These are phyloP conservation scores for Dalbergia cultrata DNA, from an alignment of 306 rosid species.

Conservation along the genomic window DNA sequence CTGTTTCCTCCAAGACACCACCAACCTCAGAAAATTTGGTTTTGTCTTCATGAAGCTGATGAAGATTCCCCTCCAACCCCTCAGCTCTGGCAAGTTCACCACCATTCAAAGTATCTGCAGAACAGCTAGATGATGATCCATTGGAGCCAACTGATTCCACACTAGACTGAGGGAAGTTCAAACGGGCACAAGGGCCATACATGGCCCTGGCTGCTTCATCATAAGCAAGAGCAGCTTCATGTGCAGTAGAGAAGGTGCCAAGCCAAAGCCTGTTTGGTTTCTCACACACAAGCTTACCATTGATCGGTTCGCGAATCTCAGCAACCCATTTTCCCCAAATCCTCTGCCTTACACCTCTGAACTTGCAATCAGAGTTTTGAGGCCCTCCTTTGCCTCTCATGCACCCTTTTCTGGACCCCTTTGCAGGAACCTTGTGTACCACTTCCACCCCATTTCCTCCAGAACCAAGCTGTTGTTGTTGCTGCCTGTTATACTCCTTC, in stretches of 20 bases:
- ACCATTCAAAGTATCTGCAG: slow-evolving; percentile 9
- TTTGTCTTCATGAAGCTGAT: slow-evolving; percentile 21
- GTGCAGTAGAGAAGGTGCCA: slow-evolving; percentile 87
- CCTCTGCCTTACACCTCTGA: slow-evolving; percentile 92
- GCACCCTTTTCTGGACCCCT: slow-evolving; percentile 87
- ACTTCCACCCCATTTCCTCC: slow-evolving; percentile 53
- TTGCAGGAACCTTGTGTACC: slow-evolving; percentile 58
- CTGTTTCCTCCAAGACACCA: slow-evolving; percentile 24
- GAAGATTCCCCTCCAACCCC: slow-evolving; percentile 14
- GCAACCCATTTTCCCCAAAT: slow-evolving; percentile 98
- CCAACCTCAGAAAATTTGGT: slow-evolving; percentile 10
- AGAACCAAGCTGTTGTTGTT: slow-evolving; percentile 37
- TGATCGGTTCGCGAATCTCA: slow-evolving; percentile 80
- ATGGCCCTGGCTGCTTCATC: slow-evolving; percentile 87
- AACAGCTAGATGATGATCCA: slow-evolving; percentile 36
- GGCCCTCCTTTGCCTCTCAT: slow-evolving; percentile 98
- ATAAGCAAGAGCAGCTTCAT: slow-evolving; percentile 85
- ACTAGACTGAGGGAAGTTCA: slow-evolving; percentile 65
- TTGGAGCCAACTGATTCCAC: slow-evolving; percentile 21
- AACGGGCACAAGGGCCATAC: slow-evolving; percentile 76
- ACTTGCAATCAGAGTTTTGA: slow-evolving; percentile 72
- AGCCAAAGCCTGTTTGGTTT: slow-evolving; percentile 83
- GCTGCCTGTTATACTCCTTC: slow-evolving; percentile 60
- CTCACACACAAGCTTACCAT: slow-evolving; percentile 26
- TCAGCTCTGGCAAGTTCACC: slow-evolving; percentile 35